Base-by-base conservation (phyloP, 1,139 yeast species). In the Kodamaea sp. region DNA sequence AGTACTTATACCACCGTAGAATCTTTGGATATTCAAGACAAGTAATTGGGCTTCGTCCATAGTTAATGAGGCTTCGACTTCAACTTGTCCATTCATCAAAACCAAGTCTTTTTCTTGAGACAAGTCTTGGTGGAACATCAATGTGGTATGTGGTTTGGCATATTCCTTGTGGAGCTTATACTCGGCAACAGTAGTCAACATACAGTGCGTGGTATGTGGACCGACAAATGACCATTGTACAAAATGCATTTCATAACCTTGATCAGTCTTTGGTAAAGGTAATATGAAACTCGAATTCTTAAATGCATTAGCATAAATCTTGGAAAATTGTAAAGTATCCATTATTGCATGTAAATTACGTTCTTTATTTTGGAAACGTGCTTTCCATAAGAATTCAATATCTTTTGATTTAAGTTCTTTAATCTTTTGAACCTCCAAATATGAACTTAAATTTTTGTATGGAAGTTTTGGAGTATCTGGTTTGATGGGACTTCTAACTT, bases 161-260 rank as follows among this genome's bases (percentile, higher is more conserved):
- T 73, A 94, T 55, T 90, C 97, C 45, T 79, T 80, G 57, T 92
- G 97, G 29, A 89, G 74, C 60, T 92, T 90, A 63, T 80, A 94
- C 62, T 94, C 98, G 1, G 95, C 94, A 46, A 94, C 73, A 0
- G 97, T 81, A 2, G 98, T 94, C 52, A 94, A 70, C 77, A 94
- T 76, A 59, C 96, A 87, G 63, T 94, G 96, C 3, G 88, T 72
- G 5, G 97, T 90, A 31, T 79, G 56, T 6, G 88, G 83, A 0
- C 95, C 96, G 2, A 84, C 92, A 60, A 89, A 87, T 12, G 81
- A 73, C 98, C 98, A 94, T 63, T 94, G 98, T 12, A 89, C 79
- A 58, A 84, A 89, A 58, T 92, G 97, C 69, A 92, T 75, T 60
- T 92, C 98, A 51, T 83, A 67, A 47, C 62, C 88, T 68, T 70